Conservation (phyloP, 345 rosid genomes). For the Litchi chinensis region DNA sequence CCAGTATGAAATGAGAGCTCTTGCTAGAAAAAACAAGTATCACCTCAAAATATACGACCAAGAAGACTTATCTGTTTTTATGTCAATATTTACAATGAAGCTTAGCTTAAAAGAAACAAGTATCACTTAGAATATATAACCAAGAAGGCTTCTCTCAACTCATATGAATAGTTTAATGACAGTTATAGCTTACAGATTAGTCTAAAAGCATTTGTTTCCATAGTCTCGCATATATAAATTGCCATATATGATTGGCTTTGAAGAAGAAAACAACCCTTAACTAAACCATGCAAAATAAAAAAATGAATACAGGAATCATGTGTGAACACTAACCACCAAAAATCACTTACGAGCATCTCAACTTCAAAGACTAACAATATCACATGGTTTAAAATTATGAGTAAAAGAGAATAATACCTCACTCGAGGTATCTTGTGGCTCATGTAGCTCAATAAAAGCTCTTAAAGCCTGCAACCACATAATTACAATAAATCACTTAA, state of each 20-base stretch:
- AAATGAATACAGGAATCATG: neutral
- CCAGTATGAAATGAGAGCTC: no score
- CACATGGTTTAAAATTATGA: neutral
- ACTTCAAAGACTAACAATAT: neutral
- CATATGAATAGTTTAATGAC: no score
- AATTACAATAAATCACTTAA: neutral
- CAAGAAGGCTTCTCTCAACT: no score
- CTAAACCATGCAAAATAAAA: neutral
- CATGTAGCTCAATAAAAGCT: slow-evolving; percentile 45
- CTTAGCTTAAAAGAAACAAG: neutral
- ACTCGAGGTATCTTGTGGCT: slow-evolving; percentile 48
- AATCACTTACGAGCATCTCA: neutral
- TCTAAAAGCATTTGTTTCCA: no score
- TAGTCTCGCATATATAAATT: neutral
- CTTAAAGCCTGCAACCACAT: slow-evolving; percentile 48
- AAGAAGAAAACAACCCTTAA: neutral
- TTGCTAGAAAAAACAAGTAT: no score
- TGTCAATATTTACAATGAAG: neutral
- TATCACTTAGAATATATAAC: no score
- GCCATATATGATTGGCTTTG: neutral
- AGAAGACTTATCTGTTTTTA: neutral
- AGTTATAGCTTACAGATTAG: no score
- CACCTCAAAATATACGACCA: neutral
- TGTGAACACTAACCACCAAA: neutral
- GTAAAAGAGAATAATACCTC: slow-evolving; percentile 54